These are phyloP conservation scores for Begonia peltatifolia DNA, from an alignment of 306 rosid species.

Conservation along the genomic window DNA sequence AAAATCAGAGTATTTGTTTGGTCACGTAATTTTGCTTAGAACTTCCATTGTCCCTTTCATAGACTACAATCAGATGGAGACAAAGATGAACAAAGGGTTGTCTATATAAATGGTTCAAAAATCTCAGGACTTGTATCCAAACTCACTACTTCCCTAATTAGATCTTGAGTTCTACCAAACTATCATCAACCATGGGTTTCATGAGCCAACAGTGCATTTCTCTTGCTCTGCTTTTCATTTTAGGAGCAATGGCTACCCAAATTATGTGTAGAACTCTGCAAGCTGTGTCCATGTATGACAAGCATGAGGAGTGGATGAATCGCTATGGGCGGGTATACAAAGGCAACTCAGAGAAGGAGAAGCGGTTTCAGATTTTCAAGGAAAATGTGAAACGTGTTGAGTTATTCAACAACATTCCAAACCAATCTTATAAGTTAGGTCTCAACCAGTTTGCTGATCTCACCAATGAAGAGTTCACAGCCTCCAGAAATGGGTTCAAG, in stretches of 20 bases:
- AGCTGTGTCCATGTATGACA: conserved; percentile 18
- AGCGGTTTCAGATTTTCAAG: conserved; percentile 19
- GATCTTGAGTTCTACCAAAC: no score
- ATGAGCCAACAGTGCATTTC: conserved; percentile 2
- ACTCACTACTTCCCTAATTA: no score
- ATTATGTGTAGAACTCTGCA: conserved; percentile 23
- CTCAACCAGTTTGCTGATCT: conserved; percentile 27
- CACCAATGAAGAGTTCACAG: conserved; percentile 27
- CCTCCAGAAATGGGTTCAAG: conserved; percentile 29
- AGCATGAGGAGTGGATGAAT: conserved; percentile 25
- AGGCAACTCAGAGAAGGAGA: conserved; percentile 7
- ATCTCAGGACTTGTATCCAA: no score
- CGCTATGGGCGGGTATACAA: conserved; percentile 12
- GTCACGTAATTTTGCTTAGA: no score
- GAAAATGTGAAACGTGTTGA: conserved; percentile 19
- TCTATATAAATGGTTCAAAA: no score
- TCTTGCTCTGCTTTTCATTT: conserved; percentile 11
- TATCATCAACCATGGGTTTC: conserved; percentile 9
- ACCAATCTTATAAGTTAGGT: conserved; percentile 19
- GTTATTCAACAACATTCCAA: conserved; percentile 12
- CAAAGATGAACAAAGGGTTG: no score
- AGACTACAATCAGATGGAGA: no score
- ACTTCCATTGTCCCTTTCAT: no score
- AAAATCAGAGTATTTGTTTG: no score
- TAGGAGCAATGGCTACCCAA: conserved; percentile 13